phyloP scores from a whole-genome alignment of 805 yeast species.

The Teunomyces cretensis region DNA sequence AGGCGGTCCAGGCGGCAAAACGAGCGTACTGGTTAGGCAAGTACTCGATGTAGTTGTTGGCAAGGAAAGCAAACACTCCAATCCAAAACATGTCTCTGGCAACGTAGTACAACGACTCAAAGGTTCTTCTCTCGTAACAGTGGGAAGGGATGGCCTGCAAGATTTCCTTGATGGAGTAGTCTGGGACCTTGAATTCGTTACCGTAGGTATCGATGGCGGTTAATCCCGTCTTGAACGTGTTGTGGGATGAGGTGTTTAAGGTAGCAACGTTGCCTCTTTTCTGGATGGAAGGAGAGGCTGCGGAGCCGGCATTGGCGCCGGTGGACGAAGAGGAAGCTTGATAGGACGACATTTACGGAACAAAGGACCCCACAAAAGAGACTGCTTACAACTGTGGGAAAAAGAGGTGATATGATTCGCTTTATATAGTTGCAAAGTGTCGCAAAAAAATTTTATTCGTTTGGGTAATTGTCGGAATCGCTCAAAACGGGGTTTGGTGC shows the following conservation, averaged over 20 bases:
- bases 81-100: conserved; percentile 51
- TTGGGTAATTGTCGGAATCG: conserved; percentile 1
- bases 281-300: conserved; percentile 8
- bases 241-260: conserved; percentile 7
- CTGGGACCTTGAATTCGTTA: conserved; percentile 58
- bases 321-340: conserved; percentile 8
- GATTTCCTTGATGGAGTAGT: conserved; percentile 57
- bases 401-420: conserved; percentile 2
- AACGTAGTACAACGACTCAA: conserved; percentile 52
- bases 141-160: conserved; percentile 59
- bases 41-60: conserved; percentile 39
- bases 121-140: conserved; percentile 55
- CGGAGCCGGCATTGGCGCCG: conserved; percentile 5
- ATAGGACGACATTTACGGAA: neutral
- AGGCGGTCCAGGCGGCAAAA: conserved; percentile 41
- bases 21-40: conserved; percentile 25
- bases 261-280: conserved; percentile 15
- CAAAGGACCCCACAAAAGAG: conserved; percentile 1
- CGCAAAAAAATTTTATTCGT: conserved; percentile 2
- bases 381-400: neutral
- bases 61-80: conserved; percentile 42
- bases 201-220: conserved; percentile 54
- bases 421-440: neutral
- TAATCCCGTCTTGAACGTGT: conserved; percentile 10
- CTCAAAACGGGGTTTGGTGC: neutral